Evolutionary conservation across 805 yeast species (phyloP).

Genomic region (Hanseniaspora hatyaiensis): DNA sequence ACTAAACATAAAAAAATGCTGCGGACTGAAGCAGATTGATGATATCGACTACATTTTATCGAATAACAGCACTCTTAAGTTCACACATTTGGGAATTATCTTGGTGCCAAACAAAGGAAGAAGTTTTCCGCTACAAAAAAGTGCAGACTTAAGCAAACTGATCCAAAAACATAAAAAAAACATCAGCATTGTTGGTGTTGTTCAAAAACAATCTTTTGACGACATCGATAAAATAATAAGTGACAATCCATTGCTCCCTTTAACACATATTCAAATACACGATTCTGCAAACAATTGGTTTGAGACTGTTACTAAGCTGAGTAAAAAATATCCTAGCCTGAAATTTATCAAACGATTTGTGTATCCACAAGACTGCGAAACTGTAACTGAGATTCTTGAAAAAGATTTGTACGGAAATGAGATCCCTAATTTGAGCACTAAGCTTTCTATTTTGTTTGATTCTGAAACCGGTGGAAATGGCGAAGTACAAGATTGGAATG

Average conservation of each 20-base stretch:
- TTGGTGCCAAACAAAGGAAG: slow-evolving; percentile 73
- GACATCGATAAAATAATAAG: slow-evolving; percentile 36
- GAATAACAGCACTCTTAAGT: background rate
- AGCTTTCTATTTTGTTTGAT: slow-evolving; percentile 58
- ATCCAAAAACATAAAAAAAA: slow-evolving; percentile 32
- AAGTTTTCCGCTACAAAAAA: slow-evolving; percentile 43
- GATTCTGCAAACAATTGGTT: slow-evolving; percentile 49
- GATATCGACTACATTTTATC: slow-evolving; percentile 6
- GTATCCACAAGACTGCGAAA: slow-evolving; percentile 42
- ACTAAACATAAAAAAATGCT: slow-evolving; percentile 8
- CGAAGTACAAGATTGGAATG: slow-evolving; percentile 52
- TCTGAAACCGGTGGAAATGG: slow-evolving; percentile 93
- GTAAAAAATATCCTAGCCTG: slow-evolving; percentile 33
- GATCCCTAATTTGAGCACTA: slow-evolving; percentile 23
- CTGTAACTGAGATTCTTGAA: slow-evolving; percentile 26
- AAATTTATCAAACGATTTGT: slow-evolving; percentile 49
- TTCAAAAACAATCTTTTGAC: slow-evolving; percentile 64
- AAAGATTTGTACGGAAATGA: slow-evolving; percentile 19
- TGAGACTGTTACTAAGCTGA: background rate
- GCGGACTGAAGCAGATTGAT: slow-evolving; percentile 11
- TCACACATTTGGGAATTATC: slow-evolving; percentile 53
- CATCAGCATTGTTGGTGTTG: slow-evolving; percentile 63
- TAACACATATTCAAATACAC: slow-evolving; percentile 77
- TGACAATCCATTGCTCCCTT: slow-evolving; percentile 35
- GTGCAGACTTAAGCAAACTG: slow-evolving; percentile 35